Conservation (phyloP, 768 basidiomycete species). For the Boletus pseudo-olivaceus region DNA sequence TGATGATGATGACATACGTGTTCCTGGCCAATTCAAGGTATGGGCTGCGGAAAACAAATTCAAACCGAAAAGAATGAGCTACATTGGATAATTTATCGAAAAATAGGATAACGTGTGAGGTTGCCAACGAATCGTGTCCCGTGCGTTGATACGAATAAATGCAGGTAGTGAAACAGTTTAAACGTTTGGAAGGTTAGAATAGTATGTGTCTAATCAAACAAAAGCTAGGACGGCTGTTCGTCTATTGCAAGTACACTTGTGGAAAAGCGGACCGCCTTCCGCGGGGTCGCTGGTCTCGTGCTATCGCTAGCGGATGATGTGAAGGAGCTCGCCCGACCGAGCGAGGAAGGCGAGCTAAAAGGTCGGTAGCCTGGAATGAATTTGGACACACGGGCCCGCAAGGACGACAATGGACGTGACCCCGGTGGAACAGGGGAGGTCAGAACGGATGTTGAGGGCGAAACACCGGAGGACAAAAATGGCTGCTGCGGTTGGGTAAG, state of each 20-base stretch:
- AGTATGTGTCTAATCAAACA: neutral
- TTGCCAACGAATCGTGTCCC: conserved; percentile 16
- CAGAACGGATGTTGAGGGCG: conserved; percentile 34
- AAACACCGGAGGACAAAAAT: conserved; percentile 8
- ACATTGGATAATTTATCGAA: conserved; percentile 31
- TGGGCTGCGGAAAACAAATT: conserved; percentile 1
- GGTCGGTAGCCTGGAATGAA: conserved; percentile 45
- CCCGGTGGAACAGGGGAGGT: conserved; percentile 32
- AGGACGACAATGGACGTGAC: conserved; percentile 32
- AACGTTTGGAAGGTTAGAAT: conserved; percentile 1
- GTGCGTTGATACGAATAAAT: conserved; percentile 21
- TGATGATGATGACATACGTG: conserved; percentile 22
- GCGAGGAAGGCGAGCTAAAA: conserved; percentile 35
- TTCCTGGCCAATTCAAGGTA: neutral
- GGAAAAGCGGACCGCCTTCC: conserved; percentile 65
- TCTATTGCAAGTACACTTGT: conserved; percentile 36
- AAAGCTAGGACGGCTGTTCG: conserved; percentile 16
- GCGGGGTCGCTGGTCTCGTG: conserved; percentile 42
- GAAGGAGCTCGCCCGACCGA: conserved; percentile 28
- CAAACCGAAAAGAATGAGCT: conserved; percentile 19
- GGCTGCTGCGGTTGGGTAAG: conserved; percentile 20
- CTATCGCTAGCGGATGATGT: conserved; percentile 34
- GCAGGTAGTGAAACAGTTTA: conserved; percentile 15
- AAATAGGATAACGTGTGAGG: conserved; percentile 21
- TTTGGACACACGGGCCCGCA: conserved; percentile 52